Percentiles rank a stretch among this genome's conserved stretches.
Evolutionary conservation across 179 eudicot species (phyloP).

Genomic region (Nepenthes alata): DNA sequence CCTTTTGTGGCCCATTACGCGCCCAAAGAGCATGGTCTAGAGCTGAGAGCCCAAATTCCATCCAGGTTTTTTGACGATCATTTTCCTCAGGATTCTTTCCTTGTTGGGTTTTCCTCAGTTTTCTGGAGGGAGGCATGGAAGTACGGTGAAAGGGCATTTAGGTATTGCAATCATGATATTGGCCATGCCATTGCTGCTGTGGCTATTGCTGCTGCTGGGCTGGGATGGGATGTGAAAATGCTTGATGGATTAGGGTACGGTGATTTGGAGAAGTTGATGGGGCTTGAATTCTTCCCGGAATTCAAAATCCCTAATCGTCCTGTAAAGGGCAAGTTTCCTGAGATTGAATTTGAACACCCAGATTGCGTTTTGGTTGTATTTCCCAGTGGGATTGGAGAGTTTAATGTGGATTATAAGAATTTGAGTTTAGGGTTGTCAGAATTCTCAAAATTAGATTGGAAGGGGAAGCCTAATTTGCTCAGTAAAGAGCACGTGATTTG

Average conservation of each 20-base stretch:
- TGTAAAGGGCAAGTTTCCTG: constrained; percentile 55
- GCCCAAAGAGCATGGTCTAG: constrained; percentile 73
- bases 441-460: constrained; percentile 60
- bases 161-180: constrained; percentile 93
- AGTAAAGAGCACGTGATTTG: constrained; percentile 86
- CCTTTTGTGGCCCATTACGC: constrained; percentile 83
- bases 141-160: constrained; percentile 85
- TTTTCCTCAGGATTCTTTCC: constrained; percentile 44
- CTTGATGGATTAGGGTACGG: constrained; percentile 65
- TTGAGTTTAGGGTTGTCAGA: constrained; percentile 31
- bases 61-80: constrained; percentile 27
- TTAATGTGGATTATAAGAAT: constrained; percentile 33
- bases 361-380: constrained; percentile 70
- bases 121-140: constrained; percentile 98
- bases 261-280: constrained; percentile 66
- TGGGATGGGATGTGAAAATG: constrained; percentile 91
- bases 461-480: constrained; percentile 61
- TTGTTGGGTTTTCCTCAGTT: constrained; percentile 69
- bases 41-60: constrained; percentile 52
- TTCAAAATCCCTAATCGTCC: constrained; percentile 47
- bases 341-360: constrained; percentile 85
- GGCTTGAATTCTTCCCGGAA: constrained; percentile 28
- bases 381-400: constrained; percentile 25
- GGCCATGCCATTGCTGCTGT: constrained; percentile 84
- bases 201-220: constrained; percentile 64